phyloP scores from a whole-genome alignment of 192 early-diverging fungal species.

The Phycomyces blakesleeanus region DNA sequence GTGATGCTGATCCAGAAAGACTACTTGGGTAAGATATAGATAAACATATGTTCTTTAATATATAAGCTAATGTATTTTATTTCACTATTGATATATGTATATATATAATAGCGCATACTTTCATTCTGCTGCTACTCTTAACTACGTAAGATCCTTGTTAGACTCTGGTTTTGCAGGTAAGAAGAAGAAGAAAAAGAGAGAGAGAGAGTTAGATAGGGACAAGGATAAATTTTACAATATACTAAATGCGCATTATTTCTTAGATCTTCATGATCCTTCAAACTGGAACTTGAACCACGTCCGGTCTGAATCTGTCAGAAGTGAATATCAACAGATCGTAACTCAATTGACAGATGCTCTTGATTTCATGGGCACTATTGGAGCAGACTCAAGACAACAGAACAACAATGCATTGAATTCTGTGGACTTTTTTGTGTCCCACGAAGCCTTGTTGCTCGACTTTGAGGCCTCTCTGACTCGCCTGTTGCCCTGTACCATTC shows the following conservation, averaged over 20 bases:
- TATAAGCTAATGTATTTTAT: background rate
- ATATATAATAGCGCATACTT: slow-evolving; percentile 74
- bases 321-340: slow-evolving; percentile 90
- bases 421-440: slow-evolving; percentile 91
- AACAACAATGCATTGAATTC: slow-evolving; percentile 59
- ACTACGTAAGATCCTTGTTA: slow-evolving; percentile 88
- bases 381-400: slow-evolving; percentile 58
- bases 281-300: slow-evolving; percentile 91
- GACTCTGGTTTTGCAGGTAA: slow-evolving; percentile 72
- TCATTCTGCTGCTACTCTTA: slow-evolving; percentile 94
- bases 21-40: slow-evolving; percentile 57
- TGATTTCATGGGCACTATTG: slow-evolving; percentile 93
- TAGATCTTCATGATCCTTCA: slow-evolving; percentile 87
- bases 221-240: too few species aligned
- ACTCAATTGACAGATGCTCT: slow-evolving; percentile 82
- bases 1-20: slow-evolving; percentile 91
- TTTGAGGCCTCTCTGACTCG: slow-evolving; percentile 89
- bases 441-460: slow-evolving; percentile 93
- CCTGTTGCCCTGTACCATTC: slow-evolving; percentile 45
- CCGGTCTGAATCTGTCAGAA: slow-evolving; percentile 65
- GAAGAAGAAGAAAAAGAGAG: too few species aligned
- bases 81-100: too few species aligned
- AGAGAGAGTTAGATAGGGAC: too few species aligned
- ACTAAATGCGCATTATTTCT: too few species aligned
- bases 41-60: background rate